phyloP scores from a whole-genome alignment of 2,329 filamentous ascomycete species.

The Pyricularia sp. region DNA sequence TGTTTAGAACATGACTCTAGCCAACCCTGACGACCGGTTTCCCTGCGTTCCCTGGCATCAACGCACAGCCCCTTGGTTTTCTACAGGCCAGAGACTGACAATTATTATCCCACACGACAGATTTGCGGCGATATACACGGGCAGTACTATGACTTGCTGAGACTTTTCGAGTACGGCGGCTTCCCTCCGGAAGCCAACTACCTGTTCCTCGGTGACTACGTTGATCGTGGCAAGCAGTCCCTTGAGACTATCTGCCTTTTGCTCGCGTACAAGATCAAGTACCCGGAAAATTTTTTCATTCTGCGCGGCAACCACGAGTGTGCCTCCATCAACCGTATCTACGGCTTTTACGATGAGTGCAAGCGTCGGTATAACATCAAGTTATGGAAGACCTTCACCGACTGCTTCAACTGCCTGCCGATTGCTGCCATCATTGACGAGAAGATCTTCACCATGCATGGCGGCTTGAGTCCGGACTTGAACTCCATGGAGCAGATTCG shows the following conservation, averaged over 20 bases:
- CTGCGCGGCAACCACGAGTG: slow-evolving; percentile 98
- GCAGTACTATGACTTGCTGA: slow-evolving; percentile 96
- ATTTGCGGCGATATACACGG: slow-evolving; percentile 99
- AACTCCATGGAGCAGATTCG: slow-evolving; percentile 99
- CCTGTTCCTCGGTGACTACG: slow-evolving; percentile 97
- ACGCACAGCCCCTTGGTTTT: background rate
- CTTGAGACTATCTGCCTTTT: slow-evolving; percentile 97
- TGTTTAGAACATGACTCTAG: background rate
- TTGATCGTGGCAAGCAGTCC: slow-evolving; percentile 97
- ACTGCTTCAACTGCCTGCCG: slow-evolving; percentile 98
- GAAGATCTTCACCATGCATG: slow-evolving; percentile 99
- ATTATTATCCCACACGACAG: slow-evolving; percentile 36
- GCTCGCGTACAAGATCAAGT: slow-evolving; percentile 99
- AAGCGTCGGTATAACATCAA: slow-evolving; percentile 99
- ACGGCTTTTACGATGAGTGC: slow-evolving; percentile 99
- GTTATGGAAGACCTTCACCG: slow-evolving; percentile 98
- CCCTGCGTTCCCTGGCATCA: background rate
- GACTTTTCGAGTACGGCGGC: slow-evolving; percentile 95
- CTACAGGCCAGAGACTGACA: background rate
- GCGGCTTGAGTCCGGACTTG: slow-evolving; percentile 89
- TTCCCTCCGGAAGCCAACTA: slow-evolving; percentile 99
- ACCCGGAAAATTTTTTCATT: slow-evolving; percentile 99
- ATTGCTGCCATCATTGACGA: slow-evolving; percentile 99
- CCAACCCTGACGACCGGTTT: background rate
- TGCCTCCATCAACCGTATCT: slow-evolving; percentile 97